Evolutionary conservation across 176 grass and related monocot species (phyloP).

Genomic region (Saccharum officinarum): DNA sequence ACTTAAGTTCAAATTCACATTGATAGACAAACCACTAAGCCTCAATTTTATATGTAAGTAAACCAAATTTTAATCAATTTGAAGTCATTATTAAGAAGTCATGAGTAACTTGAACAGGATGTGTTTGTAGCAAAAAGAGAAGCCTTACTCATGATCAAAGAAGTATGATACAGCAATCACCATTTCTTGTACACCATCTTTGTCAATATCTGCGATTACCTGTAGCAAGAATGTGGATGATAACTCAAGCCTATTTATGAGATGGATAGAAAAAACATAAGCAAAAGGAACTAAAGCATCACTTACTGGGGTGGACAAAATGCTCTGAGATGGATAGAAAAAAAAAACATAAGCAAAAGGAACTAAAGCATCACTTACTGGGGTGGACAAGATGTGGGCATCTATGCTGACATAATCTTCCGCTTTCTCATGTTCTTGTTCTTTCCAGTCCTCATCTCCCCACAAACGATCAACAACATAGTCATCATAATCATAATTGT

Average conservation of each 20-base stretch:
- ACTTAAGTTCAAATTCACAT: neutral
- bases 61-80: neutral
- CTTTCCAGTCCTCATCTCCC: slow-evolving; percentile 96
- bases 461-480: slow-evolving; percentile 53
- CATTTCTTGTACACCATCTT: slow-evolving; percentile 91
- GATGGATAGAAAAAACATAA: slow-evolving; percentile 26
- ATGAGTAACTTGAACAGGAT: neutral
- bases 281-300: slow-evolving; percentile 20
- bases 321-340: slow-evolving; percentile 9
- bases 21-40: neutral
- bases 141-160: slow-evolving; percentile 82
- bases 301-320: slow-evolving; percentile 84
- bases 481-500: slow-evolving; percentile 60
- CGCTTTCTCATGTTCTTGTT: slow-evolving; percentile 66
- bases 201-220: slow-evolving; percentile 98
- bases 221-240: slow-evolving; percentile 42
- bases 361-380: slow-evolving; percentile 54
- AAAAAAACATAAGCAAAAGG: slow-evolving; percentile 24
- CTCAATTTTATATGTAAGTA: neutral
- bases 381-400: slow-evolving; percentile 86
- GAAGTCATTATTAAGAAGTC: slow-evolving; percentile 18
- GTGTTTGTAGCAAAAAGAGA: slow-evolving; percentile 17
- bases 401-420: slow-evolving; percentile 91
- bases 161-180: slow-evolving; percentile 88
- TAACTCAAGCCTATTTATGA: slow-evolving; percentile 8